A percentile compares a stretch with the other conserved stretches of the same genome.
Conservation (phyloP, 2,329 filamentous ascomycete species). For the Exophiala aquamarina region DNA sequence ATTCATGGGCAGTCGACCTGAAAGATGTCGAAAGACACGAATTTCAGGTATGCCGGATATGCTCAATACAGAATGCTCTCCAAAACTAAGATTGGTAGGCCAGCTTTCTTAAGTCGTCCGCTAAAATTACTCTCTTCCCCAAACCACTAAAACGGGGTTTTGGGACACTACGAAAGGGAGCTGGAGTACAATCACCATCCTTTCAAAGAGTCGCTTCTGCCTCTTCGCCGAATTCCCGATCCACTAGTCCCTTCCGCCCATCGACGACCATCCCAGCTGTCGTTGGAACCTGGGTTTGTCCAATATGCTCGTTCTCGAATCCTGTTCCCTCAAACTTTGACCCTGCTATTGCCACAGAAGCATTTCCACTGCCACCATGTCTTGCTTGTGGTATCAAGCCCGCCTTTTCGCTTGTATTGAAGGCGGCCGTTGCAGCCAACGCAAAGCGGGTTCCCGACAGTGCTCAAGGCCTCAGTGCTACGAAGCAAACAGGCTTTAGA, state of each 20-base stretch:
- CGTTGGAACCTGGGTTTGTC: conserved; percentile 84
- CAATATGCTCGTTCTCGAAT: conserved; percentile 94
- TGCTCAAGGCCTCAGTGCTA: background rate
- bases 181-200: conserved; percentile 28
- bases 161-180: conserved; percentile 53
- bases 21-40: conserved; percentile 90
- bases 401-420: conserved; percentile 75
- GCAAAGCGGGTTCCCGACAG: conserved; percentile 43
- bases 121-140: conserved; percentile 86
- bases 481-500: background rate
- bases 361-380: conserved; percentile 82
- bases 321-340: conserved; percentile 93
- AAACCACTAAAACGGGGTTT: conserved; percentile 71
- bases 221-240: conserved; percentile 33
- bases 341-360: conserved; percentile 72
- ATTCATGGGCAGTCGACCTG: conserved; percentile 81
- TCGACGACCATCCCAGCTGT: conserved; percentile 38
- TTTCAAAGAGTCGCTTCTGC: conserved; percentile 25
- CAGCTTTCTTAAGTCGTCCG: conserved; percentile 89
- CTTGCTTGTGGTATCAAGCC: conserved; percentile 93
- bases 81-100: conserved; percentile 52
- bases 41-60: conserved; percentile 65
- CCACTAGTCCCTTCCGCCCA: conserved; percentile 34
- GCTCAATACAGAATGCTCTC: conserved; percentile 11
- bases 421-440: conserved; percentile 78